phyloP scores from a whole-genome alignment of 2,329 filamentous ascomycete genomes.

The Annulohypoxylon truncatum region DNA sequence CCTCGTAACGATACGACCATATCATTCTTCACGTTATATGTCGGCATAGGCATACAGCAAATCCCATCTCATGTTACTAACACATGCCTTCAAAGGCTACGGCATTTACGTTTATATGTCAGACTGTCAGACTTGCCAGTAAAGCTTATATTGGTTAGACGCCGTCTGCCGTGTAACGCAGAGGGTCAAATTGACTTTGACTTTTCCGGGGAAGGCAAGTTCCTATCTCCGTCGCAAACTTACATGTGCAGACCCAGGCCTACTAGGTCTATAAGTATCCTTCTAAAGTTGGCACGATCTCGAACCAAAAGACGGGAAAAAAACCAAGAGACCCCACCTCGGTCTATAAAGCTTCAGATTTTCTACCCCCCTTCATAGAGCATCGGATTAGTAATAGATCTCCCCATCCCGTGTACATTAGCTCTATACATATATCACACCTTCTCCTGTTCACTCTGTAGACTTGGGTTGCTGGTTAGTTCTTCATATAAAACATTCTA shows the following conservation, averaged over 20 bases:
- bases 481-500: conserved; percentile 4
- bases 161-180: conserved; percentile 26
- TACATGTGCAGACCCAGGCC: not conserved
- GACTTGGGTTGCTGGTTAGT: conserved; percentile 4
- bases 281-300: conserved; percentile 12
- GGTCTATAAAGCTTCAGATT: conserved; percentile 38
- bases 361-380: conserved; percentile 16
- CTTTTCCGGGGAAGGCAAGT: not conserved
- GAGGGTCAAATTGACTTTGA: not conserved
- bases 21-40: conserved; percentile 2
- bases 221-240: conserved; percentile 18
- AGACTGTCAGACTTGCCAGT: not conserved
- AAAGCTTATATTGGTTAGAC: conserved; percentile 11
- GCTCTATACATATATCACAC: conserved; percentile 58
- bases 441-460: conserved; percentile 14
- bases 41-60: conserved; percentile 1
- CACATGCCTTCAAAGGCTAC: not conserved
- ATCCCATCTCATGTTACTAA: not conserved
- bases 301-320: not conserved
- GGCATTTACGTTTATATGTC: not conserved
- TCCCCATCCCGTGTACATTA: conserved; percentile 15
- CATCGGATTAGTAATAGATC: conserved; percentile 36
- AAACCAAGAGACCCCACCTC: conserved; percentile 28
- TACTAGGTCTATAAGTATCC: not conserved
- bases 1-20: conserved; percentile 18